Base-by-base conservation (phyloP, 1,284 basidiomycete species). In the Ganoderma sp. region DNA sequence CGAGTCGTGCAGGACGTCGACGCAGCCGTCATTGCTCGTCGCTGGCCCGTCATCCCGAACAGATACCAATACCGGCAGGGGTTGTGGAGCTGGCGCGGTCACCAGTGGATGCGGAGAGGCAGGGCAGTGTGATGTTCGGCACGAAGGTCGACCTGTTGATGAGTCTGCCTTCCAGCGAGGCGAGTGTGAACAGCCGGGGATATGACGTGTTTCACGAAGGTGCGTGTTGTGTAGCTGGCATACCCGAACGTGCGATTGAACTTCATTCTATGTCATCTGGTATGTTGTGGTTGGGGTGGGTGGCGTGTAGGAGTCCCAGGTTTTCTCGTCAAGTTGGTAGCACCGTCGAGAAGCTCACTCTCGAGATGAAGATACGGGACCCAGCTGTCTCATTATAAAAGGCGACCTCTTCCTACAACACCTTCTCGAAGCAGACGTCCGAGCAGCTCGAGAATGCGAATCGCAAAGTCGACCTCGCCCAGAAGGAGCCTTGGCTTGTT, bases 181-280 rank as follows among this genome's bases (percentile, higher is more conserved):
- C 95, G 3, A 88, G 94, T 39, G 89, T 94, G 32, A 92, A 94
- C 74, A 93, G 92, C 74, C 86, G 92, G 37, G 86, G 87, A 58
- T 91, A 88, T 75, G 87, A 90, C 63, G 89, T 96, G 28, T 83
- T 94, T 96, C 73, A 96, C 95, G 83, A 94, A 94, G 88, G 94
- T 93, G 73, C 61, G 84, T 80, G 19, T 39, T 52, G 22, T 69
- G 58, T 70, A 45, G 28, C 64, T 54, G 12, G 50, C n/a, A 6
- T 41, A 12, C n/a, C 12, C 19, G 19, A 19, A 34, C 6, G 43
- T 25, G 28, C 34, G 56, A 41, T 66, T 48, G 50, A 72, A 41
- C 37, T 42, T 14, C n/a, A 34, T 56, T 22, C 32, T 15, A 28
- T n/a, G 14, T n/a, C 37, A 14, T 52, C 0, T 12, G 34, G 22